phyloP scores from a whole-genome alignment of 2,329 filamentous ascomycete genomes.

The Fusarium haematococcum region DNA sequence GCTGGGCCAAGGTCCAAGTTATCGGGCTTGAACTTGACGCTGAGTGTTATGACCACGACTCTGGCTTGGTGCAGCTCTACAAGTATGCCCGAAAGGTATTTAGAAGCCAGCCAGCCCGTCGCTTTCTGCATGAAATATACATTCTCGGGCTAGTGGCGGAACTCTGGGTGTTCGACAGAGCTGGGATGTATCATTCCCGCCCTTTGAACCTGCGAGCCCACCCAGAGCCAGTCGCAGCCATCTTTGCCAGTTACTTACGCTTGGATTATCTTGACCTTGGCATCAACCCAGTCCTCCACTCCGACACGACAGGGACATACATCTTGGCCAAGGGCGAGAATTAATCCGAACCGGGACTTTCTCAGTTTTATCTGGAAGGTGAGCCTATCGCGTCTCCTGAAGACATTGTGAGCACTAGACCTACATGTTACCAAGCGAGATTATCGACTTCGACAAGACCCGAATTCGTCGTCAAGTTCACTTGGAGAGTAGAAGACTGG shows the following conservation, averaged over 20 bases:
- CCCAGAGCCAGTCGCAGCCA: neutral
- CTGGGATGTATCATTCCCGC: neutral
- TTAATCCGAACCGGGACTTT: neutral
- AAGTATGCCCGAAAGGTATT: neutral
- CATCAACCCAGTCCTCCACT: constrained; percentile 2
- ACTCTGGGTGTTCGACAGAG: neutral
- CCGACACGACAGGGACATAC: neutral
- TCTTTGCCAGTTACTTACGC: constrained; percentile 1
- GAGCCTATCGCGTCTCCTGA: constrained; percentile 18
- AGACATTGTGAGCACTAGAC: constrained; percentile 27
- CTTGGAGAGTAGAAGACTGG: neutral
- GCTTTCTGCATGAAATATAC: neutral
- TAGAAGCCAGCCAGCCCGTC: neutral
- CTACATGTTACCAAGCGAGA: constrained; percentile 31
- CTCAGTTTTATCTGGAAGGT: neutral
- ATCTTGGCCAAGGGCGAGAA: constrained; percentile 2
- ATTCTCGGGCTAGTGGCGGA: neutral
- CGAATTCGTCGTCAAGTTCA: constrained; percentile 35
- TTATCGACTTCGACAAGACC: neutral
- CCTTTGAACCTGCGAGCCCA: constrained; percentile 6
- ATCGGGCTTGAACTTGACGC: neutral
- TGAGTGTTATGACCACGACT: neutral
- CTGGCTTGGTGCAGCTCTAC: neutral
- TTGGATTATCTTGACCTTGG: constrained; percentile 24
- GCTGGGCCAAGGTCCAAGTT: neutral